Evolutionary conservation across 2,329 filamentous ascomycete species (phyloP).

Genomic region (Blastomyces gilchristii): DNA sequence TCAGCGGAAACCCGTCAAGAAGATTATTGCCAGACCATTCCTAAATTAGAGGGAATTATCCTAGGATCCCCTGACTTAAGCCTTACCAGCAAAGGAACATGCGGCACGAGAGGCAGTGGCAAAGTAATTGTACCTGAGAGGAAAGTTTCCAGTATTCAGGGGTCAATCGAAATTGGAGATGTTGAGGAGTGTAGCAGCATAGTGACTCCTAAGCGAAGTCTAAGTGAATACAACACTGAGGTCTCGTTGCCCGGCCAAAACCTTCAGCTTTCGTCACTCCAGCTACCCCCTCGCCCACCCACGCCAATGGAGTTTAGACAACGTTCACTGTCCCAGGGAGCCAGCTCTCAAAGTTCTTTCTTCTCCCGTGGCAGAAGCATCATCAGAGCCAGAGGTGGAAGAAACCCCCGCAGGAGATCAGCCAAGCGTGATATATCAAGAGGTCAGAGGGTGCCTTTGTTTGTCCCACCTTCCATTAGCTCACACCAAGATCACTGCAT

Average conservation of each 20-base stretch:
- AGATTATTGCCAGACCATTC: neutral
- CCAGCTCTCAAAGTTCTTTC: neutral
- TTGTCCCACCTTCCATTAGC: neutral
- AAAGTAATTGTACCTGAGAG: neutral
- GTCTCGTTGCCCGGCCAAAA: neutral
- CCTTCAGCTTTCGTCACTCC: neutral
- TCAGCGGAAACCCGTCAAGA: neutral
- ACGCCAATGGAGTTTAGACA: neutral
- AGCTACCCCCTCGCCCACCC: neutral
- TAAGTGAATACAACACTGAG: neutral
- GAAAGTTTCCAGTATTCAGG: neutral
- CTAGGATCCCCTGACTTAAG: neutral
- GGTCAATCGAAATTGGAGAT: neutral
- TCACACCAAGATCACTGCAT: neutral
- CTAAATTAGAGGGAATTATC: constrained; percentile 5
- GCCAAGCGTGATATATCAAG: neutral
- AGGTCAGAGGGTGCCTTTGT: neutral
- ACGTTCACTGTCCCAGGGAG: neutral
- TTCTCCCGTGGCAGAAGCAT: neutral
- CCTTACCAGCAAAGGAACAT: neutral
- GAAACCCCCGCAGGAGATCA: too few species aligned
- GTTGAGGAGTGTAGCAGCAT: neutral
- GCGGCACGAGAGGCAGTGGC: constrained; percentile 1
- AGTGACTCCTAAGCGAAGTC: neutral
- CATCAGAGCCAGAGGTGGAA: neutral